Percentiles rank a stretch among this genome's conserved stretches.
Evolutionary conservation across 768 basidiomycete genomes (phyloP).

Genomic region (Mycena haematopus): DNA sequence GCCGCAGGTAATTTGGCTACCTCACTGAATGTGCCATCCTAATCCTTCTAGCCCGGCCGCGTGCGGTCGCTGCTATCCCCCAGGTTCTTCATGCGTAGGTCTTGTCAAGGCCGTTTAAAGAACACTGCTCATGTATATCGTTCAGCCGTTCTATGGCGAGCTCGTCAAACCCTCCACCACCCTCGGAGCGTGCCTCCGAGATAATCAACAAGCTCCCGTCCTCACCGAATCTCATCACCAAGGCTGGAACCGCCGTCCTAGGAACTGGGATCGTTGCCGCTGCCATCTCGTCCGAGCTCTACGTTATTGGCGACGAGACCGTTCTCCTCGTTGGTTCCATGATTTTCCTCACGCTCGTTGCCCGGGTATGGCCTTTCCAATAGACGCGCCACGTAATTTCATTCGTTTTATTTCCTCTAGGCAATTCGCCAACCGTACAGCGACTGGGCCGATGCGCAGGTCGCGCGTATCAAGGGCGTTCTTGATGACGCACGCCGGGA

Average conservation of each 20-base stretch:
- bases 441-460: constrained; percentile 90
- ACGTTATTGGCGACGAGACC: constrained; percentile 97
- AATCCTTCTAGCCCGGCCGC: constrained; percentile 55
- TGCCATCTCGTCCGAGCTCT: constrained; percentile 96
- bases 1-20: constrained; percentile 54
- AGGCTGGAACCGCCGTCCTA: constrained; percentile 91
- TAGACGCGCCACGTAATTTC: constrained; percentile 18
- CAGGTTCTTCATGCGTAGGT: constrained; percentile 56
- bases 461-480: constrained; percentile 81
- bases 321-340: constrained; percentile 85
- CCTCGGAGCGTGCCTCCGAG: constrained; percentile 86
- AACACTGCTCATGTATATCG: constrained; percentile 21
- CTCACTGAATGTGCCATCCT: not conserved
- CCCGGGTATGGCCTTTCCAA: constrained; percentile 60
- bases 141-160: constrained; percentile 71
- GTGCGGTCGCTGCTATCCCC: constrained; percentile 55
- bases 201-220: constrained; percentile 88
- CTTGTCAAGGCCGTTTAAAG: constrained; percentile 15
- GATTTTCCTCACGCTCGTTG: constrained; percentile 83
- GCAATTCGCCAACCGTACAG: constrained; percentile 85
- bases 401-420: constrained; percentile 45
- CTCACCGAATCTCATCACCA: constrained; percentile 88
- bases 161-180: constrained; percentile 67
- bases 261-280: constrained; percentile 88
- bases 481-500: constrained; percentile 83